phyloP scores from a whole-genome alignment of 169 alveolate species.

The Plasmodium blacklocki region DNA sequence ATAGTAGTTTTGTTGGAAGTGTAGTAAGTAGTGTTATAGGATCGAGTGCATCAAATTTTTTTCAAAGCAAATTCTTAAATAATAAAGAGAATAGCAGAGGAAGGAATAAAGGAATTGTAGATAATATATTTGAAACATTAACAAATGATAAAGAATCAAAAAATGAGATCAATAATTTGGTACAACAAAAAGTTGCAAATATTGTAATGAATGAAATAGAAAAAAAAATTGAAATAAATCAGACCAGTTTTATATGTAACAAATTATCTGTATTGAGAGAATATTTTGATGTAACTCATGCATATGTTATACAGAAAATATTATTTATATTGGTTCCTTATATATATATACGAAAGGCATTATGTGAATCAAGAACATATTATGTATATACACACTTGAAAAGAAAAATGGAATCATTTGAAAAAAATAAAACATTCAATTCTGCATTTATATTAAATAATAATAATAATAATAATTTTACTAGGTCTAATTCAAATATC shows the following conservation, averaged over 20 bases:
- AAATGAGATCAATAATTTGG: conserved; percentile 36
- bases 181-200: conserved; percentile 42
- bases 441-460: conserved; percentile 34
- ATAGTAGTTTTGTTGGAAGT: too few relatives aligned
- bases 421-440: neutral
- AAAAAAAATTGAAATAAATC: conserved; percentile 52
- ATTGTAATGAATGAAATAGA: conserved; percentile 59
- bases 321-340: conserved; percentile 60
- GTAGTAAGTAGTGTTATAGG: too few relatives aligned
- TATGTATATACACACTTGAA: conserved; percentile 68
- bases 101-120: conserved; percentile 22
- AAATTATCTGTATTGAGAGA: conserved; percentile 36
- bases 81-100: neutral
- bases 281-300: conserved; percentile 64
- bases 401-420: conserved; percentile 25
- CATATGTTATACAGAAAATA: conserved; percentile 50
- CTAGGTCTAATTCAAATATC: neutral
- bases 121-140: conserved; percentile 45
- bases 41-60: too few relatives aligned
- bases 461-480: neutral
- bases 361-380: conserved; percentile 68
- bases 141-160: conserved; percentile 27
- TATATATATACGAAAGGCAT: conserved; percentile 64
- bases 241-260: conserved; percentile 38
- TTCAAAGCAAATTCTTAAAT: too few relatives aligned